Percentiles rank a stretch among this genome's conserved stretches.
These are phyloP conservation scores for Diutina mesorugosa DNA, from an alignment of 1,139 yeast genomes.

Conservation along the genomic window DNA sequence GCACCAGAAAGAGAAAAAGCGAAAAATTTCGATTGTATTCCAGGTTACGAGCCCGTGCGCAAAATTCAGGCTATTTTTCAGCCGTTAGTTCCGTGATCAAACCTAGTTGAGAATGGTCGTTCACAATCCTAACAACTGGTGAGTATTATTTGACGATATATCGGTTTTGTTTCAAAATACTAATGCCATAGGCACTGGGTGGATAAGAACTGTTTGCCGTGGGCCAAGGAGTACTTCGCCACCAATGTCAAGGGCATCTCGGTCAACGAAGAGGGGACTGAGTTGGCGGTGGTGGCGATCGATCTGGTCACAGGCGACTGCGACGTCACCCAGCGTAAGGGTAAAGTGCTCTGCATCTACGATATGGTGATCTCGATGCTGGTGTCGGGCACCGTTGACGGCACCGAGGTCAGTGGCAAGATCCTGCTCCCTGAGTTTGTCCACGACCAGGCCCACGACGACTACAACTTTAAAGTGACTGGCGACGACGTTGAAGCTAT, in stretches of 20 bases:
- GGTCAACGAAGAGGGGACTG: constrained; percentile 20
- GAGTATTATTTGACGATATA: constrained; percentile 14
- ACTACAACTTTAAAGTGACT: constrained; percentile 41
- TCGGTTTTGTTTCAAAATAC: not conserved
- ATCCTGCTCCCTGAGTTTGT: constrained; percentile 51
- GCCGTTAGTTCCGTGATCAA: not conserved
- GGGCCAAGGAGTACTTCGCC: constrained; percentile 53
- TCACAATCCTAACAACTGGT: constrained; percentile 77
- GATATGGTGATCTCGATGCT: constrained; percentile 45
- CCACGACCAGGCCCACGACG: constrained; percentile 60
- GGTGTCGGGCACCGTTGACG: constrained; percentile 19
- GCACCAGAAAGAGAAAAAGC: too few relatives aligned
- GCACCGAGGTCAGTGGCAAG: constrained; percentile 19
- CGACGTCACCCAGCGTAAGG: constrained; percentile 73
- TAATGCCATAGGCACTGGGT: constrained; percentile 62
- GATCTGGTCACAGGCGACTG: constrained; percentile 56
- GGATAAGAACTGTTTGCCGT: constrained; percentile 64
- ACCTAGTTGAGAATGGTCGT: constrained; percentile 40
- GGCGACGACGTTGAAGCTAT: constrained; percentile 26
- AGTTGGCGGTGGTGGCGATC: constrained; percentile 23
- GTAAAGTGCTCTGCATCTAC: constrained; percentile 62
- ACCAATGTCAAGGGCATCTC: constrained; percentile 25
- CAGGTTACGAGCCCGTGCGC: not conserved
- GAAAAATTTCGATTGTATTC: not conserved
- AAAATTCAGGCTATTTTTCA: not conserved